These are phyloP conservation scores for Urochloa ruziziensis DNA, from an alignment of 176 grass and related monocot genomes.

Conservation along the genomic window DNA sequence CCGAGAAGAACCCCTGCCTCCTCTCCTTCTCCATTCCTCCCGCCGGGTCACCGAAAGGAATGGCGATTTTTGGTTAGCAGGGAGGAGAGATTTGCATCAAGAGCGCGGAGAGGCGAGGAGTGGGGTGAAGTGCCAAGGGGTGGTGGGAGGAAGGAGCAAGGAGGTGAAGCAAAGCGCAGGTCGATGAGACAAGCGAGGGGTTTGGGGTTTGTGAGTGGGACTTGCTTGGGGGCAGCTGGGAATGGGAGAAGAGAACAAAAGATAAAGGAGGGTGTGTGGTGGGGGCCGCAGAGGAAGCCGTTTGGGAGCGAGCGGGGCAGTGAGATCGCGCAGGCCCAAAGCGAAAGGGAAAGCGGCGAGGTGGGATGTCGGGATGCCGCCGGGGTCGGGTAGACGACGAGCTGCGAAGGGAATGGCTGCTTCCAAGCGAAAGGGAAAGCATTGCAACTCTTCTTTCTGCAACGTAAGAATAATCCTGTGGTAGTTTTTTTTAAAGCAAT, in stretches of 20 bases:
- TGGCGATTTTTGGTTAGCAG: neutral
- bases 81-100: neutral
- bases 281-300: conserved; percentile 18
- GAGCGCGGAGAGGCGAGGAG: neutral
- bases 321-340: conserved; percentile 33
- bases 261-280: conserved; percentile 18
- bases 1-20: conserved; percentile 78
- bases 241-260: conserved; percentile 46
- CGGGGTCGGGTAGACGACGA: too few species aligned
- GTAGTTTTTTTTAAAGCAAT: neutral
- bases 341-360: conserved; percentile 21
- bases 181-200: conserved; percentile 14
- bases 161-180: neutral
- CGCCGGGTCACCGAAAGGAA: neutral
- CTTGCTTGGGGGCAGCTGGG: neutral
- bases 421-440: neutral
- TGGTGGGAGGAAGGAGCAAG: neutral
- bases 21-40: conserved; percentile 52
- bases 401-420: neutral
- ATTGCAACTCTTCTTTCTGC: neutral
- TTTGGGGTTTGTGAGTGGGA: conserved; percentile 26
- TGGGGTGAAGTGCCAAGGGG: conserved; percentile 15
- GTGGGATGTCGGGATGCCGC: conserved; percentile 38
- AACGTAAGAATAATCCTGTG: neutral
- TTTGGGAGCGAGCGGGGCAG: conserved; percentile 21